A percentile compares a stretch with the other conserved stretches of the same genome.
Evolutionary conservation across 2,329 filamentous ascomycete genomes (phyloP).

Genomic region (Verticillium tricorpus): DNA sequence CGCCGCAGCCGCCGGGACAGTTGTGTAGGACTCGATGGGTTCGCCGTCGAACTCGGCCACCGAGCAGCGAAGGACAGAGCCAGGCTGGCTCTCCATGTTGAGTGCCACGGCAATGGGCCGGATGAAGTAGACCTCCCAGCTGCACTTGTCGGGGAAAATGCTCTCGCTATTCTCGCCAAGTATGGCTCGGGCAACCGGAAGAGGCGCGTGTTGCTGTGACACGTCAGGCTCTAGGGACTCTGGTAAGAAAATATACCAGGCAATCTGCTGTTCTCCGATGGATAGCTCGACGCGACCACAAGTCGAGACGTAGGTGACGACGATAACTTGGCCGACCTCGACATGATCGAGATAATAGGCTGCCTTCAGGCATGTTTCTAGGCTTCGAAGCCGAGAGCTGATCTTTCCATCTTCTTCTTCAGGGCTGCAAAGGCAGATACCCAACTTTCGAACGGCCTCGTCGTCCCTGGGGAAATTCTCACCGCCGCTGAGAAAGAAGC

Average conservation of each 20-base stretch:
- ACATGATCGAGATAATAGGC: background rate
- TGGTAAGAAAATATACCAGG: constrained; percentile 10
- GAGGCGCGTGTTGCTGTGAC: background rate
- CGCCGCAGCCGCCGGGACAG: background rate
- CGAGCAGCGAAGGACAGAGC: background rate
- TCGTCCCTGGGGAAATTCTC: background rate
- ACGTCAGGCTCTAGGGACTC: background rate
- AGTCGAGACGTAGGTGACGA: constrained; percentile 8
- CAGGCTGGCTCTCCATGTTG: background rate
- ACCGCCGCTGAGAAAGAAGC: background rate
- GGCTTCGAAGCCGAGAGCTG: background rate
- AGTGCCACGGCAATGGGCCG: background rate
- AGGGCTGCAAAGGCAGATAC: background rate
- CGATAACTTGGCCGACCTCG: constrained; percentile 4
- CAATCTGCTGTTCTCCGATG: constrained; percentile 2
- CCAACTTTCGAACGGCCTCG: background rate
- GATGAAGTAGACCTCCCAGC: background rate
- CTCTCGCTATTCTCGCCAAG: background rate
- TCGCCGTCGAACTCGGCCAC: background rate
- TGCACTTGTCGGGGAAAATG: background rate
- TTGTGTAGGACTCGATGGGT: background rate
- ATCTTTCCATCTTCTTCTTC: background rate
- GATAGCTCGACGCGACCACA: constrained; percentile 8
- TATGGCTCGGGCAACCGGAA: background rate
- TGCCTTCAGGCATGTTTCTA: background rate